Conservation (phyloP, 78 protist species). For the Tieghemostelium lacteum region DNA sequence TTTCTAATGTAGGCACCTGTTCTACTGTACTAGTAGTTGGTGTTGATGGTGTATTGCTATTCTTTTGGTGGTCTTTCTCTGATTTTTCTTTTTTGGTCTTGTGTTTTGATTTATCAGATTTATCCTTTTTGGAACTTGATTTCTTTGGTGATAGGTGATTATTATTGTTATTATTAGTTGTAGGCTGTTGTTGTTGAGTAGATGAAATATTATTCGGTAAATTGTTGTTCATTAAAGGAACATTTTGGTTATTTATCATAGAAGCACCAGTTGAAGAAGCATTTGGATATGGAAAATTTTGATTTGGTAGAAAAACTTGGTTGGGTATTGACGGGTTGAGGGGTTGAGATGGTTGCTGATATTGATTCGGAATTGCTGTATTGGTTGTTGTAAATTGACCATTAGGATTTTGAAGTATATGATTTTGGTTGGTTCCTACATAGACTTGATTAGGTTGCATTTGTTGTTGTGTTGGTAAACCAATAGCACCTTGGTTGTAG, state of each 20-base stretch:
- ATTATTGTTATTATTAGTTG: too few species aligned
- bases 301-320: background rate
- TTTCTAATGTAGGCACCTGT: background rate
- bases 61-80: background rate
- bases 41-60: background rate
- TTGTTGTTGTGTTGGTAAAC: conserved; percentile 5
- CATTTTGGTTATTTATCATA: too few species aligned
- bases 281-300: background rate
- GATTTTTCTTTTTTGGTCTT: background rate
- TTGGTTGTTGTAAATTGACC: background rate
- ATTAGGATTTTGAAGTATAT: background rate
- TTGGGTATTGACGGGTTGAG: background rate
- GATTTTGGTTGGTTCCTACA: background rate
- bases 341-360: background rate
- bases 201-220: background rate
- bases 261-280: conserved; percentile 3
- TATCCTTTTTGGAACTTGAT: background rate
- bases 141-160: background rate
- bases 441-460: background rate
- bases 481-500: background rate
- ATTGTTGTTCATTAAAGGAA: too few species aligned
- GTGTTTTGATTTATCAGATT: background rate
- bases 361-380: background rate
- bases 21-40: background rate
- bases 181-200: background rate